These are phyloP conservation scores for Sindora glabra DNA, from an alignment of 306 rosid species.

Conservation along the genomic window DNA sequence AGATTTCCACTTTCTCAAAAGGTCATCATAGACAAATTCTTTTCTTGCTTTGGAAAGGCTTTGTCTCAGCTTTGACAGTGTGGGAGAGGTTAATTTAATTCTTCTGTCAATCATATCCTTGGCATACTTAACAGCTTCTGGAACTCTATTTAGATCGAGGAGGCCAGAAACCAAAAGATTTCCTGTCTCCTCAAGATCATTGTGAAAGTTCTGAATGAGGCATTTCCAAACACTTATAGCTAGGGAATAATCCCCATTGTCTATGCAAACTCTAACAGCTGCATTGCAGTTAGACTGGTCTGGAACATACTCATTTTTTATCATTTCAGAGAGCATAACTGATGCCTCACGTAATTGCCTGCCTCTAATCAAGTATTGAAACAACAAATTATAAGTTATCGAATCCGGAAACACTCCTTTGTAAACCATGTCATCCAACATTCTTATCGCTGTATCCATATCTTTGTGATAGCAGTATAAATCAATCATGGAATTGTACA, in stretches of 20 bases:
- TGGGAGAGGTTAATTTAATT: constrained; percentile 39
- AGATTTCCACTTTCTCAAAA: constrained; percentile 39
- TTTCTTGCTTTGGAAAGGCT: constrained; percentile 43
- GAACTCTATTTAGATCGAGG: constrained; percentile 30
- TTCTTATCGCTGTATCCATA: constrained; percentile 19
- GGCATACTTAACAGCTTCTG: constrained; percentile 64
- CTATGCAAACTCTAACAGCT: constrained; percentile 41
- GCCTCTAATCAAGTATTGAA: constrained; percentile 36
- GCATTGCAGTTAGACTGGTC: constrained; percentile 42
- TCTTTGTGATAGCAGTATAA: constrained; percentile 34
- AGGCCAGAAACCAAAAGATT: constrained; percentile 46
- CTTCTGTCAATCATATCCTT: constrained; percentile 53
- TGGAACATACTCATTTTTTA: constrained; percentile 57
- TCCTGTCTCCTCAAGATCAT: constrained; percentile 41
- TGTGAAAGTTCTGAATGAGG: constrained; percentile 30
- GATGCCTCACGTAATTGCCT: constrained; percentile 42
- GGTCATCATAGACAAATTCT: constrained; percentile 39
- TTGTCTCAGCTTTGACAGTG: constrained; percentile 49
- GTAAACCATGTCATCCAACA: constrained; percentile 53
- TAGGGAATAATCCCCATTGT: constrained; percentile 34
- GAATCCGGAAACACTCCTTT: constrained; percentile 45
- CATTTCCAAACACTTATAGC: constrained; percentile 58
- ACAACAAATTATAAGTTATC: constrained; percentile 42
- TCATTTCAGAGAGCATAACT: constrained; percentile 42
- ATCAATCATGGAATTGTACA: constrained; percentile 51